Conservation (phyloP, 768 basidiomycete species). For the Boletus barrowsii region DNA sequence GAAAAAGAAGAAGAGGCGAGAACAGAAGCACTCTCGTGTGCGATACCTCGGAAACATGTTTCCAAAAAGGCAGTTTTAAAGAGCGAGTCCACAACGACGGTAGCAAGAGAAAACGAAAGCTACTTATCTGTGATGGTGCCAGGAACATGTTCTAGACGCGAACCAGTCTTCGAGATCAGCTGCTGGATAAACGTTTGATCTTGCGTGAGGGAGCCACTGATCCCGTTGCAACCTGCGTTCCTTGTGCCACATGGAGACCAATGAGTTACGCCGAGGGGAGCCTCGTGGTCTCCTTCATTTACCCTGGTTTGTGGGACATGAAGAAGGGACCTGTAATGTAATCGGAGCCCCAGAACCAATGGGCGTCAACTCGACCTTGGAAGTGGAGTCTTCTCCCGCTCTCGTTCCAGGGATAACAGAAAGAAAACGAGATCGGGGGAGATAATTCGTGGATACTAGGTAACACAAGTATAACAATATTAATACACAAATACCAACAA, state of each 20-base stretch:
- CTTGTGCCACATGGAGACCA: conserved; percentile 2
- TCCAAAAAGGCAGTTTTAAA: background rate
- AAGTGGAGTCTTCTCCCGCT: background rate
- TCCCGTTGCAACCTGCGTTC: background rate
- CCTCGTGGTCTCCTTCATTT: conserved; percentile 12
- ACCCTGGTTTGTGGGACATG: conserved; percentile 2
- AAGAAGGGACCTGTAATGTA: background rate
- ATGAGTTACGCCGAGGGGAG: conserved; percentile 11
- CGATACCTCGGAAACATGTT: background rate
- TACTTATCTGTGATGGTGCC: conserved; percentile 18
- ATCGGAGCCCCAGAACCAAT: background rate
- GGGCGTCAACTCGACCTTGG: background rate
- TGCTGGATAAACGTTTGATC: conserved; percentile 9
- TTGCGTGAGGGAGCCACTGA: too few species aligned
- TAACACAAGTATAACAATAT: conserved; percentile 20
- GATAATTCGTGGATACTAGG: background rate
- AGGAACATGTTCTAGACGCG: background rate
- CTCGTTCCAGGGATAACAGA: background rate
- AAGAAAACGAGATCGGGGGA: background rate
- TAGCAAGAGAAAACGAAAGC: background rate
- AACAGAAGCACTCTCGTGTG: background rate
- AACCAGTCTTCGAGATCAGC: conserved; percentile 23
- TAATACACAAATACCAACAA: conserved; percentile 19
- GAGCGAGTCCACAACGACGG: background rate
- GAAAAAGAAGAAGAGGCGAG: background rate